Conservation (phyloP, 768 basidiomycete species). For the Pisolithus microcarpus region DNA sequence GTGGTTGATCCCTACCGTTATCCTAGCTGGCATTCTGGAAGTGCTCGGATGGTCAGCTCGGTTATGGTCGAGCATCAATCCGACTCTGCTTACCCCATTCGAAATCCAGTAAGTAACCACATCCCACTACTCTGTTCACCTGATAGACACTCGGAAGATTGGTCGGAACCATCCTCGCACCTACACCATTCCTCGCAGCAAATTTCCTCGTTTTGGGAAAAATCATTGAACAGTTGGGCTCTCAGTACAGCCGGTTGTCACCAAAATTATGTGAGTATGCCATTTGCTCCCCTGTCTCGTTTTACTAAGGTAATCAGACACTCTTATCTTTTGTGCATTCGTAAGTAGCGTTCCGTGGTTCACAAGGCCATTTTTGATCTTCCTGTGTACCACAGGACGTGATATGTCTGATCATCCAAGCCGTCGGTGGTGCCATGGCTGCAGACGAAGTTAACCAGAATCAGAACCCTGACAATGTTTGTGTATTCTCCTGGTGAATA, state of each 20-base stretch:
- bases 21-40: conserved; percentile 45
- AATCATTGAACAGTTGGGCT: conserved; percentile 38
- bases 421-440: conserved; percentile 39
- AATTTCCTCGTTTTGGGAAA: conserved; percentile 48
- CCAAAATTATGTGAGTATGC: conserved; percentile 21
- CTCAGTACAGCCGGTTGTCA: conserved; percentile 43
- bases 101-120: conserved; percentile 35
- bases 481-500: background rate
- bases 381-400: conserved; percentile 21
- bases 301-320: conserved; percentile 6
- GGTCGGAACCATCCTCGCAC: conserved; percentile 42
- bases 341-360: conserved; percentile 1
- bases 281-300: background rate
- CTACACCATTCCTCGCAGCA: conserved; percentile 51
- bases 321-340: conserved; percentile 8
- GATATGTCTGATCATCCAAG: conserved; percentile 33
- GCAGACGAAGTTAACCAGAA: conserved; percentile 26
- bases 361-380: background rate
- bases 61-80: conserved; percentile 39
- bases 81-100: conserved; percentile 24
- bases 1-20: conserved; percentile 47
- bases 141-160: conserved; percentile 9
- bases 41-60: conserved; percentile 49
- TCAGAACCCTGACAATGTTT: conserved; percentile 13
- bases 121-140: too few relatives aligned